These are phyloP conservation scores for Entomortierella parvispora DNA, from an alignment of 192 early-diverging fungal species.

Conservation along the genomic window DNA sequence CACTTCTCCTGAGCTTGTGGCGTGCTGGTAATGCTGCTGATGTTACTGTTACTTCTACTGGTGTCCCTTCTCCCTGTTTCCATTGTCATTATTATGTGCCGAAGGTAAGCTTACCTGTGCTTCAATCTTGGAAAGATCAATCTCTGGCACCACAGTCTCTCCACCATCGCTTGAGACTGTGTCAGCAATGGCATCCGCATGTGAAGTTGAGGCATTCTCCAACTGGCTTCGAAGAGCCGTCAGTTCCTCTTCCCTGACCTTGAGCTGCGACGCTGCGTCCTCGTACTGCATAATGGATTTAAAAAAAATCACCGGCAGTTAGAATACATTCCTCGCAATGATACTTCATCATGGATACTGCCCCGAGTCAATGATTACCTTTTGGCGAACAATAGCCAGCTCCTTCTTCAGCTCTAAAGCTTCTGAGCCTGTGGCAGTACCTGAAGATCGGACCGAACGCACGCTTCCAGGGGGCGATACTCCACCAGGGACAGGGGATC, in stretches of 20 bases:
- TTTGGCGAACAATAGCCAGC: slow-evolving; percentile 32
- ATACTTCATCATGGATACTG: too few species aligned
- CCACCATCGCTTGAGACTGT: slow-evolving; percentile 51
- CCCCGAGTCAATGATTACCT: slow-evolving; percentile 9
- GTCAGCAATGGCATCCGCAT: slow-evolving; percentile 36
- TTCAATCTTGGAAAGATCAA: slow-evolving; percentile 50
- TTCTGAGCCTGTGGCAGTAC: slow-evolving; percentile 36
- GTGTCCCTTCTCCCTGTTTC: too few species aligned
- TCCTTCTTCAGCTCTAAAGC: slow-evolving; percentile 46
- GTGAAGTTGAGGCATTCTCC: slow-evolving; percentile 30
- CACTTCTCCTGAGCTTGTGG: too few species aligned
- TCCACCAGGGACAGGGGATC: slow-evolving; percentile 11
- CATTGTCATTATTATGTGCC: too few species aligned
- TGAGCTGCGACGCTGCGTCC: slow-evolving; percentile 27
- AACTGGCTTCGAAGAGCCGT: slow-evolving; percentile 18
- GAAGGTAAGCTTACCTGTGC: slow-evolving; percentile 50
- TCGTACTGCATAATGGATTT: slow-evolving; percentile 21
- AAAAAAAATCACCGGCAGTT: not conserved
- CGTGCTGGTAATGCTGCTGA: too few species aligned
- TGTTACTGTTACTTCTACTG: too few species aligned
- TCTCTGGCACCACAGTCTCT: slow-evolving; percentile 46
- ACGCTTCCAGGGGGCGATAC: slow-evolving; percentile 37
- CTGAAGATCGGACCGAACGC: slow-evolving; percentile 31
- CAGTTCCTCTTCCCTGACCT: slow-evolving; percentile 43
- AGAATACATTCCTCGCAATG: not conserved